phyloP scores from a whole-genome alignment of 306 rosid species.

The Vigna reflexopilosa region DNA sequence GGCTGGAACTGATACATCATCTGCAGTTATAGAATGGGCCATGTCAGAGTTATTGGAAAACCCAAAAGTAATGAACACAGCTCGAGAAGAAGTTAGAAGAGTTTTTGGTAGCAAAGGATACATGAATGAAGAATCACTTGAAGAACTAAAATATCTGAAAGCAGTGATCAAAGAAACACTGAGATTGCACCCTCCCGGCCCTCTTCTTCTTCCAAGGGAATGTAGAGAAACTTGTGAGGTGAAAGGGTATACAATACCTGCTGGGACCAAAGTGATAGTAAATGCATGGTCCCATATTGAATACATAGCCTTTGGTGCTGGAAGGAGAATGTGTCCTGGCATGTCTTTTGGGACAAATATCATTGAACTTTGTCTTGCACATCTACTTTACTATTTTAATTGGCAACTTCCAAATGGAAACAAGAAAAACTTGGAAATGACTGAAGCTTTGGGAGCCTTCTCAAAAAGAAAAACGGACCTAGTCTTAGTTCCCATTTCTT shows the following conservation, averaged over 20 bases:
- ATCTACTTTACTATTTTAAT: neutral
- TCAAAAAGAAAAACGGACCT: neutral
- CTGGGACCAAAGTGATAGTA: neutral
- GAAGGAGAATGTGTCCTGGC: constrained; percentile 10
- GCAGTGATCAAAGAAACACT: constrained; percentile 12
- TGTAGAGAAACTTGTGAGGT: neutral
- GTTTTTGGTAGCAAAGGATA: constrained; percentile 20
- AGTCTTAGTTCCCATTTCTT: neutral
- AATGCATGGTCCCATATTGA: neutral
- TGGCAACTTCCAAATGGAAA: constrained; percentile 24
- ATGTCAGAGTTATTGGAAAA: neutral
- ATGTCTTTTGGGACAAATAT: neutral
- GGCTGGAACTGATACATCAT: neutral
- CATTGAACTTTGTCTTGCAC: constrained; percentile 6
- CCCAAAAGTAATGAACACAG: neutral
- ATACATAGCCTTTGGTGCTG: constrained; percentile 5
- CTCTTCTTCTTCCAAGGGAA: constrained; percentile 11
- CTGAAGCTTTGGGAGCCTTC: constrained; percentile 1
- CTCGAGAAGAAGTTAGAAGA: constrained; percentile 20
- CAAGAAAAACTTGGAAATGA: neutral
- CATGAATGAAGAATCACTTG: neutral
- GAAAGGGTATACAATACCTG: constrained; percentile 5
- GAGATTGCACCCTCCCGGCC: constrained; percentile 11
- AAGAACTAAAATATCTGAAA: neutral
- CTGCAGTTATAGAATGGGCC: neutral